Conservation (phyloP, 1,284 basidiomycete species). For the Leucoagaricus sp. region DNA sequence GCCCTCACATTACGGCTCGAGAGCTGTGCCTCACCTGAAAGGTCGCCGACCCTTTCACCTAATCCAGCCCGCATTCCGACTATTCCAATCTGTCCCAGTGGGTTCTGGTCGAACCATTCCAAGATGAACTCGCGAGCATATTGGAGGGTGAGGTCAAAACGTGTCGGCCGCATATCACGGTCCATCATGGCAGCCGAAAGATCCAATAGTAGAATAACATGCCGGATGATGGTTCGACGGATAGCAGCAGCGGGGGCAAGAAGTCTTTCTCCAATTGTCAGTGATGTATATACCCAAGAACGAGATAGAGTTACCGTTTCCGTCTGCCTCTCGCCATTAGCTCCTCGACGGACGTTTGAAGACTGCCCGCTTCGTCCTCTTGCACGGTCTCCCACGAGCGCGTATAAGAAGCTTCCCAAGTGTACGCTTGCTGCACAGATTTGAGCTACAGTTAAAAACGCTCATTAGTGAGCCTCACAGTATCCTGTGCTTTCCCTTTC, state of each 20-base stretch:
- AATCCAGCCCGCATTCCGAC: constrained; percentile 91
- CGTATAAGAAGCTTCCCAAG: constrained; percentile 95
- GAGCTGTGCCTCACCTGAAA: constrained; percentile 68
- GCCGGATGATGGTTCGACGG: constrained; percentile 94
- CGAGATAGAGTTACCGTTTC: constrained; percentile 58
- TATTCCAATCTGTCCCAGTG: constrained; percentile 93
- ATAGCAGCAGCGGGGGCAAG: constrained; percentile 86
- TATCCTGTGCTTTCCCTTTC: constrained; percentile 51
- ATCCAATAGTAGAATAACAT: constrained; percentile 90
- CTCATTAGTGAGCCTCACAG: constrained; percentile 25
- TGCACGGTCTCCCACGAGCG: constrained; percentile 97
- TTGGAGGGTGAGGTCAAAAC: constrained; percentile 88
- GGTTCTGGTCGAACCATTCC: constrained; percentile 99
- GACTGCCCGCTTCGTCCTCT: constrained; percentile 92
- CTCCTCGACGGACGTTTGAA: constrained; percentile 89
- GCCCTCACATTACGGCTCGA: neutral
- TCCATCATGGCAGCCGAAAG: constrained; percentile 92
- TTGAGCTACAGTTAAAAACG: constrained; percentile 6
- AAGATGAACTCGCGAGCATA: constrained; percentile 89
- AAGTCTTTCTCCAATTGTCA: constrained; percentile 42
- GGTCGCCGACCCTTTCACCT: constrained; percentile 84
- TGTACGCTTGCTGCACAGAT: constrained; percentile 69
- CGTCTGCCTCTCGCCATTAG: constrained; percentile 85
- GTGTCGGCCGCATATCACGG: constrained; percentile 92
- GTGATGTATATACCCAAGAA: constrained; percentile 4